Conservation (phyloP, 2,329 filamentous ascomycete species). For the Ascocoryne sarcoides region DNA sequence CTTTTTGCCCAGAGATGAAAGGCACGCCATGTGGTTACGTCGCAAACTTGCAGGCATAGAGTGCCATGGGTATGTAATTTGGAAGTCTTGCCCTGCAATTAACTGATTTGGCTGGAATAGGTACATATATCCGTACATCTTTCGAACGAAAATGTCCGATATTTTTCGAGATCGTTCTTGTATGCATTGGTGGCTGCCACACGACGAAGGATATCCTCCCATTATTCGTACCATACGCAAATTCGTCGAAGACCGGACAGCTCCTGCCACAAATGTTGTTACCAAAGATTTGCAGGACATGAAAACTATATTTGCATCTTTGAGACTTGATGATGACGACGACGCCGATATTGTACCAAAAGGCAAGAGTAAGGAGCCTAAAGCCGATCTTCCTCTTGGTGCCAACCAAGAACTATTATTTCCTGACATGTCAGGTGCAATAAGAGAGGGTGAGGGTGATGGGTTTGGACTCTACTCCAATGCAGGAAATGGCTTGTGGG, state of each 20-base stretch:
- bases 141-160: conserved; percentile 67
- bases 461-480: conserved; percentile 12
- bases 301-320: conserved; percentile 60
- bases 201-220: conserved; percentile 65
- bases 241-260: conserved; percentile 71
- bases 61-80: conserved; percentile 58
- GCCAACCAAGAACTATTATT: conserved; percentile 5
- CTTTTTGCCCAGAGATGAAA: conserved; percentile 68
- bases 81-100: neutral
- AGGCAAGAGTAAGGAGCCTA: conserved; percentile 8
- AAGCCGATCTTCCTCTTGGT: conserved; percentile 8
- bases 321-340: conserved; percentile 39
- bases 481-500: conserved; percentile 11
- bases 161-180: conserved; percentile 65
- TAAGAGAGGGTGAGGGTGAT: conserved; percentile 7
- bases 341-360: no score
- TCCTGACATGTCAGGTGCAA: conserved; percentile 1
- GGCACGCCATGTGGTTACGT: conserved; percentile 70
- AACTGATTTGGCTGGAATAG: conserved; percentile 39
- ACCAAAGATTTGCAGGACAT: conserved; percentile 65
- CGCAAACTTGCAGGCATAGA: conserved; percentile 73
- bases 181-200: conserved; percentile 80
- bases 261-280: conserved; percentile 46
- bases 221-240: conserved; percentile 69
- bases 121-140: conserved; percentile 70